Evolutionary conservation across 768 basidiomycete species (phyloP), one percentile per base, ranked within the genome.

Genomic region (Macrocybe gigantea): DNA sequence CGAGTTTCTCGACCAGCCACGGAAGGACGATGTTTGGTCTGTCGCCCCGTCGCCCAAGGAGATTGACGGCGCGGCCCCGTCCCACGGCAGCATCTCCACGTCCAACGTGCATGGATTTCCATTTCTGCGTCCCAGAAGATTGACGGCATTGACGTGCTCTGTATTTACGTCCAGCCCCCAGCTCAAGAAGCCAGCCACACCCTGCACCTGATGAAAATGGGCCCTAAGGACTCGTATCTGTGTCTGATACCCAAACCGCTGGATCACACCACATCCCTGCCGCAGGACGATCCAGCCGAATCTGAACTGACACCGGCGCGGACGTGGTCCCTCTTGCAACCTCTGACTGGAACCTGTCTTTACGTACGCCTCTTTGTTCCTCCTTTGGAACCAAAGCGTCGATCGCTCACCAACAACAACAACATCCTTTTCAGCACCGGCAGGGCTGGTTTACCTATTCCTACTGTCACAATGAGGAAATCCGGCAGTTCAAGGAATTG

Each of bases 381-480:
- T 52, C 57, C 60, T 61, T 60, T 54, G 59, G 60, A 56, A 49
- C 36, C 41, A 48, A 38, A 38, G 10, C 22, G 45, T 47, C 58
- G 53, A 57, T 53, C 45, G 41, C 57, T 64, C 63, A 66, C 56
- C 52, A 69, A 62, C 53, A 49, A 22, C 22, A 22, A 22, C 22
- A 22, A 41, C 41, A 40, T 42, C 60, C 50, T 56, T 46, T 31
- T 53, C 69, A 92, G 85, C 82, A 85, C 62, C 81, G 81, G 56
- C 88, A 92, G 72, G 82, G 85, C 35, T 96, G 93, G 93, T 98
- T 97, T 72, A 98, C 93, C 34, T 98, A 98, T 69, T 85, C 91
- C 42, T 96, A 89, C 66, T 93, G 95, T 71, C 93, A 99, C 70
- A 89, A 93, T 65, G 78, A 82, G 44, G 85, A 96, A 68, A 92